Conservation (phyloP, 495 filamentous ascomycete species). For the Daldinia concentrica region DNA sequence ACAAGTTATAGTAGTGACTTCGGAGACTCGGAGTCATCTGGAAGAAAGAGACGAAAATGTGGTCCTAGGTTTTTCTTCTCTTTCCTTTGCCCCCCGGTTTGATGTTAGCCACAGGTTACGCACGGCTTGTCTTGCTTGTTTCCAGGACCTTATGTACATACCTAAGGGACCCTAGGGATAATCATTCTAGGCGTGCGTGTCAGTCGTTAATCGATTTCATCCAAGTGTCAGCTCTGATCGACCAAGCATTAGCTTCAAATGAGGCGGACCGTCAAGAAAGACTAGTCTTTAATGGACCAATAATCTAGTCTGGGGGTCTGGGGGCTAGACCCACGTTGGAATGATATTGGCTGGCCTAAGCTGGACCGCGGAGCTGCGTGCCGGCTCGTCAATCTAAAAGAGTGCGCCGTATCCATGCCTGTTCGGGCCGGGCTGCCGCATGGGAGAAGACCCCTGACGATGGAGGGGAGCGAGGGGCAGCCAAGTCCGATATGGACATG, state of each 20-base stretch:
- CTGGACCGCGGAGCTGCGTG: conserved; percentile 45
- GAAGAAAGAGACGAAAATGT: conserved; percentile 13
- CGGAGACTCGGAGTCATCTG: conserved; percentile 35
- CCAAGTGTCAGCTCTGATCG: conserved; percentile 32
- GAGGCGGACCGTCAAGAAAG: conserved; percentile 40
- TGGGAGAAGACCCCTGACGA: conserved; percentile 34
- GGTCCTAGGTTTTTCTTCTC: background rate
- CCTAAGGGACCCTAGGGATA: conserved; percentile 26
- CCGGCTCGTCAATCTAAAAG: conserved; percentile 48
- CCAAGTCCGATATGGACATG: conserved; percentile 10
- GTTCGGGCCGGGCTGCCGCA: conserved; percentile 48
- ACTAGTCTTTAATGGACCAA: background rate
- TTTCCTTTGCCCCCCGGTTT: background rate
- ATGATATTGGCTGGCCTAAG: background rate
- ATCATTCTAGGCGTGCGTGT: conserved; percentile 40
- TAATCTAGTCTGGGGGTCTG: background rate
- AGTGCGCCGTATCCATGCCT: conserved; percentile 41
- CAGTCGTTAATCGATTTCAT: conserved; percentile 3
- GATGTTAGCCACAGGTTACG: background rate
- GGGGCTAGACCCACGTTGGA: conserved; percentile 16
- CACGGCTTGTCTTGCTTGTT: background rate
- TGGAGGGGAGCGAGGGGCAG: conserved; percentile 8
- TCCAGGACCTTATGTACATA: conserved; percentile 4
- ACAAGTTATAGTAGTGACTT: conserved; percentile 17
- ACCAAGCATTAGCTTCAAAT: conserved; percentile 25